Conservation (phyloP, 768 basidiomycete species). For the Pulveroboletus sp. region DNA sequence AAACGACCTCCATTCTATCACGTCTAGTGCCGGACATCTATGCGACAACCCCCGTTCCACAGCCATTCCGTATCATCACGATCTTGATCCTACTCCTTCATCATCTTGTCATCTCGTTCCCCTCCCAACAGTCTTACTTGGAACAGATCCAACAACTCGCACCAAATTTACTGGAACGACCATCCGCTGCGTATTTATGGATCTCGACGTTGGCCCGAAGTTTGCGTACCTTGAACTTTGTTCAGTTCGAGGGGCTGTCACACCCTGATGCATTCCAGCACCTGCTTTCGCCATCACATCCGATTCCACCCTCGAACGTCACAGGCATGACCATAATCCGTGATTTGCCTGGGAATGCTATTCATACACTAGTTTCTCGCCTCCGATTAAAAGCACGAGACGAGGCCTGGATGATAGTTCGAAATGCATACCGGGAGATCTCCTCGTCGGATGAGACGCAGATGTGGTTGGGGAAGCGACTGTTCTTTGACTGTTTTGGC, state of each 20-base stretch:
- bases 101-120: constrained; percentile 53
- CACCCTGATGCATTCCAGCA: constrained; percentile 23
- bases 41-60: constrained; percentile 13
- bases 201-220: constrained; percentile 46
- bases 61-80: constrained; percentile 27
- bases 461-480: constrained; percentile 45
- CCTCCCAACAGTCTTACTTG: constrained; percentile 56
- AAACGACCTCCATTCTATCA: constrained; percentile 59
- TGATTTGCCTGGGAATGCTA: constrained; percentile 38
- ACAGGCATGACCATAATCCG: not conserved
- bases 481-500: constrained; percentile 42
- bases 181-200: constrained; percentile 45
- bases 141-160: constrained; percentile 19
- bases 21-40: constrained; percentile 54
- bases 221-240: constrained; percentile 54
- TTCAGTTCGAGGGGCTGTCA: constrained; percentile 46
- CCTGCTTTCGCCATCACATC: constrained; percentile 14
- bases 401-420: constrained; percentile 56
- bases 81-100: constrained; percentile 54
- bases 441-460: constrained; percentile 36
- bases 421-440: constrained; percentile 62
- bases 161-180: constrained; percentile 35
- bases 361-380: constrained; percentile 42
- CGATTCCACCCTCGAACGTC: constrained; percentile 3
- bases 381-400: constrained; percentile 49